Percentiles rank a stretch among this genome's conserved stretches.
These are phyloP conservation scores for Akanthomyces dipterigenus DNA, from an alignment of 2,329 filamentous ascomycete species.

Conservation along the genomic window DNA sequence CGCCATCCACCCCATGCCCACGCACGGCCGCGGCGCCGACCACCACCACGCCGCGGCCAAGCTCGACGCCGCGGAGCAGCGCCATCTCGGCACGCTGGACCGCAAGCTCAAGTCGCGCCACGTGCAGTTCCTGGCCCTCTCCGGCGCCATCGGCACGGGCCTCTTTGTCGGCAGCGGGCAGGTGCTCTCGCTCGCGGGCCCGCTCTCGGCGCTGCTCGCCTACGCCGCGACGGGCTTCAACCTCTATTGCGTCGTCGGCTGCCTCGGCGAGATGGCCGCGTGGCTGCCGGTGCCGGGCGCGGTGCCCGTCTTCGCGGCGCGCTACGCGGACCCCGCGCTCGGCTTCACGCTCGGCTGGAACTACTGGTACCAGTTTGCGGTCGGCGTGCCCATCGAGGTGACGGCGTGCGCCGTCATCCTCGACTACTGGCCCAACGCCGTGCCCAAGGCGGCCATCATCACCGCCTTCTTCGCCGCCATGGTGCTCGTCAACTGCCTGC, in stretches of 20 bases:
- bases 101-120: constrained; percentile 34
- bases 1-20: background rate
- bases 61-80: constrained; percentile 18
- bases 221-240: constrained; percentile 39
- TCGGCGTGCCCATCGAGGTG: constrained; percentile 42
- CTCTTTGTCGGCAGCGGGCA: constrained; percentile 39
- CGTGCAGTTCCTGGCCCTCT: constrained; percentile 36
- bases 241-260: constrained; percentile 41
- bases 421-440: constrained; percentile 33
- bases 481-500: constrained; percentile 32
- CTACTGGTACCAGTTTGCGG: constrained; percentile 45
- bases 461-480: constrained; percentile 31
- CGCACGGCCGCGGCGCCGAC: background rate
- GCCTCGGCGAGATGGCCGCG: constrained; percentile 53
- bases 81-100: constrained; percentile 29
- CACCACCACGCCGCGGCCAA: constrained; percentile 3
- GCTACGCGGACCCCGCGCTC: constrained; percentile 41
- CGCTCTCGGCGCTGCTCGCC: constrained; percentile 34
- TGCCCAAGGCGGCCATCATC: constrained; percentile 26
- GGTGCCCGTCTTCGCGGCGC: constrained; percentile 41
- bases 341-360: constrained; percentile 46
- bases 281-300: constrained; percentile 54
- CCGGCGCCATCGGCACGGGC: constrained; percentile 36
- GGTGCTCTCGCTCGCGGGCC: constrained; percentile 35
- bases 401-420: constrained; percentile 40